These are phyloP conservation scores for Larix kaempferi DNA, from an alignment of 75 land plant species.

Conservation along the genomic window DNA sequence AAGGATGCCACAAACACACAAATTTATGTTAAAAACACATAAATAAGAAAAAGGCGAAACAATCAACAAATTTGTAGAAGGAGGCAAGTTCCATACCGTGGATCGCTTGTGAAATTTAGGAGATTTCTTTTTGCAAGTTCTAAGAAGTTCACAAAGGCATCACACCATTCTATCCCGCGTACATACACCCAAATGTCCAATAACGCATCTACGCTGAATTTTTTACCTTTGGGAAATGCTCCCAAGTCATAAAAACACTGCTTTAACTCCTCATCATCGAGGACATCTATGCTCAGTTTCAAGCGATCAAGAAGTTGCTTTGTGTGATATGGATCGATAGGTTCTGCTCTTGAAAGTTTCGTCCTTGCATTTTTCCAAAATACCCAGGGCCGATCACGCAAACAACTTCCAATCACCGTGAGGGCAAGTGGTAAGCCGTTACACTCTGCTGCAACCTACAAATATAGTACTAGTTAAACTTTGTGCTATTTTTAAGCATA, in stretches of 20 bases:
- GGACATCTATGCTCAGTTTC: conserved; percentile 32
- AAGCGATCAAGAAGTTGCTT: conserved; percentile 41
- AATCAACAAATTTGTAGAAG: no score
- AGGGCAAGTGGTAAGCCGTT: conserved; percentile 58
- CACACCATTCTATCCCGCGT: conserved; percentile 40
- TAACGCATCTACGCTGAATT: conserved; percentile 43
- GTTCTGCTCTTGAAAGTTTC: conserved; percentile 32
- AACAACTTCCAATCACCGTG: conserved; percentile 10
- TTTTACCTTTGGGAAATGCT: conserved; percentile 55
- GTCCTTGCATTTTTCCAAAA: conserved; percentile 43
- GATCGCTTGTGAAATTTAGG: conserved; percentile 38
- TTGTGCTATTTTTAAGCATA: background rate
- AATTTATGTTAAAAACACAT: no score
- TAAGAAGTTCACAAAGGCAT: conserved; percentile 48
- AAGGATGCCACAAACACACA: no score
- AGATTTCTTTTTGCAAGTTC: conserved; percentile 57
- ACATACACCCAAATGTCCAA: conserved; percentile 54
- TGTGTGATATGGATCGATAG: conserved; percentile 51
- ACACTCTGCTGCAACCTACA: conserved; percentile 41
- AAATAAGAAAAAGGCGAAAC: no score
- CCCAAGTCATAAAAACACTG: conserved; percentile 62
- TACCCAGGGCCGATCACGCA: conserved; percentile 24
- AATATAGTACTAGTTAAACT: background rate
- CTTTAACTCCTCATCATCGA: conserved; percentile 22
- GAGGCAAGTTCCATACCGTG: background rate